phyloP scores from a whole-genome alignment of 2,329 filamentous ascomycete genomes.

The Beauveria sp. region DNA sequence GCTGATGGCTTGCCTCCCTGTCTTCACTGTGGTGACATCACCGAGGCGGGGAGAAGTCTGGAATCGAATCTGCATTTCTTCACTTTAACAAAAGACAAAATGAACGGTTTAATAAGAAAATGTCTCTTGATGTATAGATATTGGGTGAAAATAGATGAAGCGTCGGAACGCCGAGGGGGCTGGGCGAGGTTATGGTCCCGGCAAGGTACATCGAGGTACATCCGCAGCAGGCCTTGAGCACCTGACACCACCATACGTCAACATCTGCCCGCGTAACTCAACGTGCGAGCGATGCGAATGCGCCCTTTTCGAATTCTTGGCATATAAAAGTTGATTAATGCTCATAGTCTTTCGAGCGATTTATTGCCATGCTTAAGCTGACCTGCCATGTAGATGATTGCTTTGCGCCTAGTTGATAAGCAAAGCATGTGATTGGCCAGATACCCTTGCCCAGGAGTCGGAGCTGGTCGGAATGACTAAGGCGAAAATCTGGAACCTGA shows the following conservation, averaged over 20 bases:
- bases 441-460: slow-evolving; percentile 26
- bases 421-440: slow-evolving; percentile 26
- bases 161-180: neutral
- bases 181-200: neutral
- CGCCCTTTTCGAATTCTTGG: neutral
- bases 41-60: slow-evolving; percentile 64
- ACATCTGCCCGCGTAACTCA: neutral
- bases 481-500: slow-evolving; percentile 30
- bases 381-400: neutral
- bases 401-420: slow-evolving; percentile 5
- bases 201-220: neutral
- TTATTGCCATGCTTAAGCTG: neutral
- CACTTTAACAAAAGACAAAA: neutral
- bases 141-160: neutral
- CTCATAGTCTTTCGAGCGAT: neutral
- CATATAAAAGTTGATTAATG: neutral
- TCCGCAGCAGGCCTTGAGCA: neutral
- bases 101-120: neutral
- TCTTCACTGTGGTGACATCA: slow-evolving; percentile 57
- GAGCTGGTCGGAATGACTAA: slow-evolving; percentile 37
- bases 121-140: neutral
- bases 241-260: neutral
- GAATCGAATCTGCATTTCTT: slow-evolving; percentile 30
- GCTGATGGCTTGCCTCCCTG: slow-evolving; percentile 48
- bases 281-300: neutral